Percentiles rank a stretch among this genome's conserved stretches.
Evolutionary conservation across 352 stramenopile genomes (phyloP).

Genomic region (Pythium biforme): DNA sequence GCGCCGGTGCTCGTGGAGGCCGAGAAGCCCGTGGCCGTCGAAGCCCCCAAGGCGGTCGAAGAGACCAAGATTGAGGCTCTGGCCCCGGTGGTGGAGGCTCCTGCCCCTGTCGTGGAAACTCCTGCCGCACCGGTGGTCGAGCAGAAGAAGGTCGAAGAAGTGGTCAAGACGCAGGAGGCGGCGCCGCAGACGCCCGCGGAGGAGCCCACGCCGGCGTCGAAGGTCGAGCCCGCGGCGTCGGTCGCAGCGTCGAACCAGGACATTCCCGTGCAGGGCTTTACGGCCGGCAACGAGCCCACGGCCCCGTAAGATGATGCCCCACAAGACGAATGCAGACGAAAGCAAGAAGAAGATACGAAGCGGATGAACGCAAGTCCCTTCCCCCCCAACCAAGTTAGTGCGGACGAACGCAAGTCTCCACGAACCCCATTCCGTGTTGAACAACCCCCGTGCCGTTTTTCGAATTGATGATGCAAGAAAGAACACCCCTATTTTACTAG

Average conservation of each 20-base stretch:
- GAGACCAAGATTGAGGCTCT: not conserved
- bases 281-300: conserved; percentile 14
- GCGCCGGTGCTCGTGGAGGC: not conserved
- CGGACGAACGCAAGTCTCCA: conserved; percentile 5
- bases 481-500: not conserved
- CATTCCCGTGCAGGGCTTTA: conserved; percentile 9
- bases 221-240: conserved; percentile 2
- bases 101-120: conserved; percentile 12
- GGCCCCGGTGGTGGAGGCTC: not conserved
- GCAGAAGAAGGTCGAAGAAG: conserved; percentile 11
- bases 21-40: conserved; percentile 3
- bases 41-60: not conserved
- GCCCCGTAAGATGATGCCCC: not conserved
- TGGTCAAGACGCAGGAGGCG: conserved; percentile 11
- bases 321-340: not conserved
- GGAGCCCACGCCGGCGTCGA: conserved; percentile 7
- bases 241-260: not conserved
- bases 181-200: conserved; percentile 18
- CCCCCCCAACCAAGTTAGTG: not conserved
- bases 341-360: not conserved
- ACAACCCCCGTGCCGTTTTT: not conserved
- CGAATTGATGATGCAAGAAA: not conserved
- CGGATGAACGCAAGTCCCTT: not conserved
- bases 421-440: not conserved
- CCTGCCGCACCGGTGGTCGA: not conserved